These are phyloP conservation scores for Astrothelium macrocarpum DNA, from an alignment of 495 filamentous ascomycete genomes.

Conservation along the genomic window DNA sequence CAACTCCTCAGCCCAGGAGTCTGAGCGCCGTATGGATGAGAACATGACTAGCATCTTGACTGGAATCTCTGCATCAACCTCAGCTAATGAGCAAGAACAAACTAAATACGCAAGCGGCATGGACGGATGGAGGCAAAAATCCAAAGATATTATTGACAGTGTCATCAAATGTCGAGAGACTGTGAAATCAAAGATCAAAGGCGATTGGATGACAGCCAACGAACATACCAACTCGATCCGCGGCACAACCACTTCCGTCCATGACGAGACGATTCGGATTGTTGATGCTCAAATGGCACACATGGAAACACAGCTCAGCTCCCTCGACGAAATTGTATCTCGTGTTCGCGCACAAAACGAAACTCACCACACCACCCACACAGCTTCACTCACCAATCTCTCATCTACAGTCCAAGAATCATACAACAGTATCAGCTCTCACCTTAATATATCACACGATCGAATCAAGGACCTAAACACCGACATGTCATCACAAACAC, in stretches of 20 bases:
- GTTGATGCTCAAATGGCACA: conserved; percentile 82
- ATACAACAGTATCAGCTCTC: conserved; percentile 55
- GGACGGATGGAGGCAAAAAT: conserved; percentile 63
- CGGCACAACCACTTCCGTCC: conserved; percentile 71
- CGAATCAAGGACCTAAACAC: conserved; percentile 53
- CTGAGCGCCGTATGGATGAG: conserved; percentile 58
- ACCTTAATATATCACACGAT: conserved; percentile 51
- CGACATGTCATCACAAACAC: conserved; percentile 49
- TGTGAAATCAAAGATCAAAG: conserved; percentile 70
- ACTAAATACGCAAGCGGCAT: conserved; percentile 62
- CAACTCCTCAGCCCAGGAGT: conserved; percentile 59
- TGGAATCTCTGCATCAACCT: conserved; percentile 48
- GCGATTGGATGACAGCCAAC: conserved; percentile 78
- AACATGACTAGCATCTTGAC: conserved; percentile 52
- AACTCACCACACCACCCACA: conserved; percentile 57
- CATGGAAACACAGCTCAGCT: conserved; percentile 75
- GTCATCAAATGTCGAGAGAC: conserved; percentile 62
- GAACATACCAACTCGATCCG: conserved; percentile 72
- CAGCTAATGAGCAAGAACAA: conserved; percentile 43
- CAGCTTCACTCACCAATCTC: conserved; percentile 50
- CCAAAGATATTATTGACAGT: conserved; percentile 57
- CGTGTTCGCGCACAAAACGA: conserved; percentile 76
- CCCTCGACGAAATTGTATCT: conserved; percentile 81
- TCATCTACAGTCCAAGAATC: conserved; percentile 56
- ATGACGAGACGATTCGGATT: conserved; percentile 83